phyloP scores from a whole-genome alignment of 78 protist species.

The Tieghemostelium lacteum region DNA sequence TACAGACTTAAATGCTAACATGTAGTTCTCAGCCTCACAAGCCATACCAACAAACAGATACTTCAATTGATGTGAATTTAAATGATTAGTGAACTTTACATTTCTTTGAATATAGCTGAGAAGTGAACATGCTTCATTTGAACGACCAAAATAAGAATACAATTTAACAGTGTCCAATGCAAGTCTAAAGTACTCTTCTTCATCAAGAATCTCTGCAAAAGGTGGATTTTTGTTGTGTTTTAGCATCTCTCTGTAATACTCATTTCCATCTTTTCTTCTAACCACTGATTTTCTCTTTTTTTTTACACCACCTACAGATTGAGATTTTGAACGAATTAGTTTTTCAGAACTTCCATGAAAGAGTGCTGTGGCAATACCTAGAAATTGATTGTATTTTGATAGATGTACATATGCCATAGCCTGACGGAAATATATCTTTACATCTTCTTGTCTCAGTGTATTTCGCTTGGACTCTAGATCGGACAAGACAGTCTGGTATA shows the following conservation, averaged over 20 bases:
- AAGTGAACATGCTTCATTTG: conserved; percentile 21
- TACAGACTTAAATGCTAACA: conserved; percentile 29
- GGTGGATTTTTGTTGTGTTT: neutral
- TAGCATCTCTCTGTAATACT: neutral
- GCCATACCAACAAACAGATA: conserved; percentile 53
- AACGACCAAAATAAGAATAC: conserved; percentile 7
- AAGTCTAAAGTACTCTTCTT: conserved; percentile 47
- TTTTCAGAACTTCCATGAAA: conserved; percentile 41
- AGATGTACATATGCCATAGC: conserved; percentile 13
- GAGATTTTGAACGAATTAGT: neutral
- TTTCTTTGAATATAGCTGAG: conserved; percentile 44
- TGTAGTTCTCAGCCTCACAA: conserved; percentile 4
- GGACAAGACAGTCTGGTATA: neutral
- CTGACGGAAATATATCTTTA: conserved; percentile 2
- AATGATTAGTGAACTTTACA: conserved; percentile 1
- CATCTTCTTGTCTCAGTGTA: conserved; percentile 5
- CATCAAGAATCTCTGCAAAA: conserved; percentile 49
- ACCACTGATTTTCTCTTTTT: neutral
- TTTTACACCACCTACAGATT: neutral
- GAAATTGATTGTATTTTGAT: conserved; percentile 17
- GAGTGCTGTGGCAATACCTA: conserved; percentile 61
- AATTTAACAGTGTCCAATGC: conserved; percentile 30
- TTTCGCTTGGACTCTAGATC: neutral
- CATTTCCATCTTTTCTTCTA: neutral
- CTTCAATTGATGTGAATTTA: conserved; percentile 42